A percentile compares a stretch with the other conserved stretches of the same genome.
Evolutionary conservation across 306 rosid genomes (phyloP).

Genomic region (Mucuna pruriens): DNA sequence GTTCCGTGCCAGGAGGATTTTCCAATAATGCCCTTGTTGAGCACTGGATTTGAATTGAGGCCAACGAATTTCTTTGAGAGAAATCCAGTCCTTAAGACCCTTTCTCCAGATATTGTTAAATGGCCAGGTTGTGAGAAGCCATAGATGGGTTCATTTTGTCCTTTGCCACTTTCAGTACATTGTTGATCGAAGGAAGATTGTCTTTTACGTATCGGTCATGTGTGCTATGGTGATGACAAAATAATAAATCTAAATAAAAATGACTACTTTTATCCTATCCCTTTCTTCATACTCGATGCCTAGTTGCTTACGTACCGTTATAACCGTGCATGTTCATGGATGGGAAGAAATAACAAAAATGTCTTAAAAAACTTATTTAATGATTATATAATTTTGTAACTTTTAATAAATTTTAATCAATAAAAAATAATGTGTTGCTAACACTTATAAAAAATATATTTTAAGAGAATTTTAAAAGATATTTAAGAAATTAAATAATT

Average conservation of each 20-base stretch:
- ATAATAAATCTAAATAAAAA: not conserved
- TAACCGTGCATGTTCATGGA: too few relatives aligned
- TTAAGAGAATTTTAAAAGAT: too few relatives aligned
- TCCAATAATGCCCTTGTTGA: constrained; percentile 69
- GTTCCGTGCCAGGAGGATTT: constrained; percentile 70
- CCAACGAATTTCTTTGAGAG: constrained; percentile 79
- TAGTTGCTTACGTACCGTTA: too few relatives aligned
- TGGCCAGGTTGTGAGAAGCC: constrained; percentile 30
- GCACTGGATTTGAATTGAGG: constrained; percentile 60
- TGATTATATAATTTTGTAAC: too few relatives aligned
- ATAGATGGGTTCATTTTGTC: not conserved
- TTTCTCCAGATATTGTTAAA: constrained; percentile 26
- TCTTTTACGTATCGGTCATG: not conserved
- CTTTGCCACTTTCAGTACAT: not conserved
- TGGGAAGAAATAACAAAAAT: too few relatives aligned
- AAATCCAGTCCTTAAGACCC: constrained; percentile 63
- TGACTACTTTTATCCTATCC: too few relatives aligned
- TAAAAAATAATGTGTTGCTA: too few relatives aligned
- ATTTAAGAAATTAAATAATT: too few relatives aligned
- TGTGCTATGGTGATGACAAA: not conserved
- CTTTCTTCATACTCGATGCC: too few relatives aligned
- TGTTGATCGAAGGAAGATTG: not conserved
- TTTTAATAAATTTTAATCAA: too few relatives aligned
- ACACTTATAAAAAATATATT: too few relatives aligned
- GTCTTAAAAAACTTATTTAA: too few relatives aligned